Base-by-base conservation (phyloP, 768 basidiomycete genomes). In the Xerocomellus dryophilus region DNA sequence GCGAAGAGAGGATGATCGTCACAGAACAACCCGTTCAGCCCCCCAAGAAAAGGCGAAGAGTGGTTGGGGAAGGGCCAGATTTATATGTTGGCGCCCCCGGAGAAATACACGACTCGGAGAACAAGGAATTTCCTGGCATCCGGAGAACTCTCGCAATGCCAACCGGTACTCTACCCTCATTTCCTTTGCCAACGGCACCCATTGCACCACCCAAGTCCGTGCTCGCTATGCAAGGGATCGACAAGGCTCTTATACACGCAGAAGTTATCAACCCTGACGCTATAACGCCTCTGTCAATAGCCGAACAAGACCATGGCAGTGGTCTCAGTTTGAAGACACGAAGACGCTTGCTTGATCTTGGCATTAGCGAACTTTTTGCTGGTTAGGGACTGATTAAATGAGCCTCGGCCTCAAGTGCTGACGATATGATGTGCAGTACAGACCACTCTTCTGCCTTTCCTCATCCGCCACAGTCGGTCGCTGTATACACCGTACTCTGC, bases 341-440 rank as follows among this genome's bases (percentile, higher is more conserved):
- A 59, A 82, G 71, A 60, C 76, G 89, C 40, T 66, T 98, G 49
- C 70, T 76, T 29, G 88, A 91, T 25, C 76, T 93, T 20, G 93
- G 93, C 3, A 84, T 98, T n/a, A 78, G 75, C 5, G 86, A 93
- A 54, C 76, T 96, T 53, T 97, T 98, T 70, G 92, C 93, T 50
- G 93, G 93, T 92, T 61, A 57, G 82, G 36, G 20, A 69, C 43
- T 21, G 27, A 31, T 49, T 46, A 20, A 45, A 43, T 46, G 39
- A 29, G 10, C 21, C 27, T 34, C 46, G 20, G 23, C 27, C 21
- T 41, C 38, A 34, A 27, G 23, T 46, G 5, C 61, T 71, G 31
- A 73, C 36, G 36, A 32, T 43, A 25, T 59, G 18, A 23, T 5
- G 20, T 65, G 41, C 61, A 95, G 97, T 98, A 2, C 97, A 99